Evolutionary conservation across 441 rosid species (phyloP).

Genomic region (Aquilaria agallochum): DNA sequence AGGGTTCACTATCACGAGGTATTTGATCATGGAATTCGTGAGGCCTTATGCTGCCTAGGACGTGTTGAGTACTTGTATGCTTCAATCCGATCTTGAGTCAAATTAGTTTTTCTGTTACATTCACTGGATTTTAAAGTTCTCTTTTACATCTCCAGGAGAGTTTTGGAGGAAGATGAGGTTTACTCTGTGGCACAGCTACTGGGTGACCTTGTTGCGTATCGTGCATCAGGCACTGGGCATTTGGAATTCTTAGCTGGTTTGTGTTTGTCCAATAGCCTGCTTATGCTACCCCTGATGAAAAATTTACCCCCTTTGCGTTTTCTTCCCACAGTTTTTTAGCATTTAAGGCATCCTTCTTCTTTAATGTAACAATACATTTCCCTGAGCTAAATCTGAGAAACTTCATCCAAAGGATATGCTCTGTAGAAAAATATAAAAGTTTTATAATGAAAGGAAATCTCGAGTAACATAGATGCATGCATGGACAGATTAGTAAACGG

Average conservation of each 20-base stretch:
- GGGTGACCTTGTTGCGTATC: slow-evolving; percentile 92
- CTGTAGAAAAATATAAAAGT: too few species aligned
- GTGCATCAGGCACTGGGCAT: slow-evolving; percentile 92
- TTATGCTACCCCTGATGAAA: neutral
- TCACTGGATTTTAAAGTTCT: slow-evolving; percentile 9
- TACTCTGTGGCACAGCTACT: slow-evolving; percentile 73
- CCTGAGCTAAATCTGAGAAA: too few species aligned
- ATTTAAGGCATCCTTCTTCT: too few species aligned
- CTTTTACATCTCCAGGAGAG: slow-evolving; percentile 40
- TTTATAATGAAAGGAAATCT: too few species aligned
- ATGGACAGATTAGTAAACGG: too few species aligned
- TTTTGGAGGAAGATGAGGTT: slow-evolving; percentile 82
- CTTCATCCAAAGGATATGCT: too few species aligned
- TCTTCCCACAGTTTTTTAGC: too few species aligned
- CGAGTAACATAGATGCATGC: too few species aligned
- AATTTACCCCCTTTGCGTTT: too few species aligned
- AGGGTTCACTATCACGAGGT: slow-evolving; percentile 90
- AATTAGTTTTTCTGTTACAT: slow-evolving; percentile 1
- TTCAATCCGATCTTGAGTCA: slow-evolving; percentile 9
- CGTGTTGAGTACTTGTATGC: slow-evolving; percentile 74
- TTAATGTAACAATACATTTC: too few species aligned
- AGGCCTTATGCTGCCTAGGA: slow-evolving; percentile 89
- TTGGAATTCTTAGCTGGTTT: slow-evolving; percentile 87
- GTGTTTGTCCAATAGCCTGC: slow-evolving; percentile 2
- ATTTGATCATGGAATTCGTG: slow-evolving; percentile 92